These are phyloP conservation scores for Microsporum ferrugineum DNA, from an alignment of 2,329 filamentous ascomycete species.

Conservation along the genomic window DNA sequence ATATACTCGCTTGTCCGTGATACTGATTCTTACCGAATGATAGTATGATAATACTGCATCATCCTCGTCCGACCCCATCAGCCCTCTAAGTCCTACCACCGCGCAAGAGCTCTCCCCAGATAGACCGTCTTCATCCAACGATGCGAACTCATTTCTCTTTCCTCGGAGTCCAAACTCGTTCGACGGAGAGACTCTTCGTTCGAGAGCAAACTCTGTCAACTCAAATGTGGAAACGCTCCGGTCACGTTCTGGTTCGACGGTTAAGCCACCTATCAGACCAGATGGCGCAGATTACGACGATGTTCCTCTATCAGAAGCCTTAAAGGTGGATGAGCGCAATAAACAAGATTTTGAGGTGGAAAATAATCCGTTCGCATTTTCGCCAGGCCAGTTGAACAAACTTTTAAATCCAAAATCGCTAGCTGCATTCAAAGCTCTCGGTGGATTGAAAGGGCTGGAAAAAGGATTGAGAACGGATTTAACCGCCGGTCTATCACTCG, in stretches of 20 bases:
- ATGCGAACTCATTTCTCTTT: conserved; percentile 13
- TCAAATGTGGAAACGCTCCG: conserved; percentile 26
- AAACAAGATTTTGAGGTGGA: conserved; percentile 65
- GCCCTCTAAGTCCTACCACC: background rate
- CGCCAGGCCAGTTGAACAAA: conserved; percentile 66
- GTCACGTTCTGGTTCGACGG: conserved; percentile 26
- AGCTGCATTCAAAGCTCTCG: conserved; percentile 66
- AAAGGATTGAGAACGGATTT: conserved; percentile 65
- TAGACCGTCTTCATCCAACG: conserved; percentile 10
- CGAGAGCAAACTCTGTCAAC: conserved; percentile 32
- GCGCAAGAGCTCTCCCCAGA: conserved; percentile 7
- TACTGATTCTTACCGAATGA: conserved; percentile 3
- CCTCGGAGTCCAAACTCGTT: conserved; percentile 17
- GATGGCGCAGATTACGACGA: conserved; percentile 26
- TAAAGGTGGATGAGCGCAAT: conserved; percentile 64
- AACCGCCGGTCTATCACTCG: conserved; percentile 60
- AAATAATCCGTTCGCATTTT: conserved; percentile 76
- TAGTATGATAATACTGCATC: conserved; percentile 8
- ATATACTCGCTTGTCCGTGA: background rate
- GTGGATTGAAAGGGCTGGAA: conserved; percentile 66
- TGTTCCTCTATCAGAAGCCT: conserved; percentile 42
- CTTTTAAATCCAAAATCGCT: conserved; percentile 83
- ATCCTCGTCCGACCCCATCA: conserved; percentile 6
- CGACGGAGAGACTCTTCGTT: conserved; percentile 35
- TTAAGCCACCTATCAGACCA: conserved; percentile 10